Evolutionary conservation across 805 yeast genomes (phyloP).

Genomic region (Hanseniaspora mollemarum): DNA sequence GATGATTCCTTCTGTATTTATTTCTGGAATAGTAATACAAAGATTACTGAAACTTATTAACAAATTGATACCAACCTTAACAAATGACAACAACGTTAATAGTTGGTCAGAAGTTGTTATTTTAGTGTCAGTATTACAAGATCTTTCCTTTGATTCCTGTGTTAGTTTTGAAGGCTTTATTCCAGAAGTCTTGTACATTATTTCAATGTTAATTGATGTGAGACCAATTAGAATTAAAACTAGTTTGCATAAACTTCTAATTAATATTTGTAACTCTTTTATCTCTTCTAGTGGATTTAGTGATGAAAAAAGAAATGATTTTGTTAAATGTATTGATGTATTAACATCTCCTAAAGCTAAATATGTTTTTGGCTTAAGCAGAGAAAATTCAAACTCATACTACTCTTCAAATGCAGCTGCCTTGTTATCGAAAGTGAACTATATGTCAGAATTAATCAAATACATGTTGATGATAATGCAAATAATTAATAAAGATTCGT

Average conservation of each 20-base stretch:
- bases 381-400: conserved; percentile 36
- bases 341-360: conserved; percentile 52
- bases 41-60: conserved; percentile 46
- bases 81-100: conserved; percentile 36
- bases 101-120: conserved; percentile 64
- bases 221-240: conserved; percentile 47
- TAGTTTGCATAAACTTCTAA: conserved; percentile 47
- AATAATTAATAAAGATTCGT: conserved; percentile 36
- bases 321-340: conserved; percentile 36
- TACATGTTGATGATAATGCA: conserved; percentile 40
- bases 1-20: conserved; percentile 56
- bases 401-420: conserved; percentile 30
- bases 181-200: conserved; percentile 59
- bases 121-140: conserved; percentile 49
- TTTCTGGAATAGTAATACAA: conserved; percentile 52
- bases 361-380: conserved; percentile 57
- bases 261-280: conserved; percentile 61
- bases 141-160: conserved; percentile 59
- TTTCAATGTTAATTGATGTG: conserved; percentile 45
- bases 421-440: conserved; percentile 32
- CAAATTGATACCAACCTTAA: conserved; percentile 36
- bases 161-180: conserved; percentile 50
- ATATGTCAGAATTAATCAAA: conserved; percentile 50
- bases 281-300: conserved; percentile 45
- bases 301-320: conserved; percentile 29